Evolutionary conservation across 2,329 filamentous ascomycete genomes (phyloP), one percentile per base, ranked within the genome.

Genomic region (Exophiala oligosperma): DNA sequence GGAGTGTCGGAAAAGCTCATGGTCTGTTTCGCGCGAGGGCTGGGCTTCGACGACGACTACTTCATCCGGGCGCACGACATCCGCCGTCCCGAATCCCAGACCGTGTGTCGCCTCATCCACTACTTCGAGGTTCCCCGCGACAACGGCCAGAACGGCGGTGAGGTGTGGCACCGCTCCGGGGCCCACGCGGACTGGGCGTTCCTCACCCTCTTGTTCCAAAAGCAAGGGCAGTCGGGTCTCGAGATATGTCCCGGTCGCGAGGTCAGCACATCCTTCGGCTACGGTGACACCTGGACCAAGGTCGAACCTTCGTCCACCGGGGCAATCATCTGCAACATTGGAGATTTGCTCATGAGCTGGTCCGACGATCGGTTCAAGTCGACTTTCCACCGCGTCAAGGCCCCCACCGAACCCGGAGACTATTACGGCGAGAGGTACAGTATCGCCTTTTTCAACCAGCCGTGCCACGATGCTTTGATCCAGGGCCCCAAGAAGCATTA

Each of bases 391-490:
- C 78, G 84, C 2, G 84, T 88, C 55, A 84, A 83, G 70, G 82
- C 84, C 1, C 84, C 84, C 0, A 76, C 73, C 28, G 81, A 85
- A 64, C 73, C 74, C 0, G 75, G 73, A 1, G 76, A 79, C 46
- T 84, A 80, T 67, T 87, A 79, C 64, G 83, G 83, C 3, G 78
- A 81, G 62, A 76, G 85, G 48, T 87, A 85, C 68, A 85, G 81
- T 68, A 83, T 88, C 68, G 85, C 84, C 3, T 88, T 81, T 66
- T 87, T 87, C 70, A 87, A 86, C 63, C 84, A 87, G 72, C 83
- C 84, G 0, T 81, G 79, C 68, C 79, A 77, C 56, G 81, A 84
- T 69, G 78, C 79, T 4, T 67, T 76, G 64, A 85, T 87, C 38
- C 84, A 86, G 67, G 85, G 84, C 0, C 84, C 82, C 1, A 49